These are phyloP conservation scores for Bryoglossum gracile DNA, from an alignment of 495 filamentous ascomycete species.

Conservation along the genomic window DNA sequence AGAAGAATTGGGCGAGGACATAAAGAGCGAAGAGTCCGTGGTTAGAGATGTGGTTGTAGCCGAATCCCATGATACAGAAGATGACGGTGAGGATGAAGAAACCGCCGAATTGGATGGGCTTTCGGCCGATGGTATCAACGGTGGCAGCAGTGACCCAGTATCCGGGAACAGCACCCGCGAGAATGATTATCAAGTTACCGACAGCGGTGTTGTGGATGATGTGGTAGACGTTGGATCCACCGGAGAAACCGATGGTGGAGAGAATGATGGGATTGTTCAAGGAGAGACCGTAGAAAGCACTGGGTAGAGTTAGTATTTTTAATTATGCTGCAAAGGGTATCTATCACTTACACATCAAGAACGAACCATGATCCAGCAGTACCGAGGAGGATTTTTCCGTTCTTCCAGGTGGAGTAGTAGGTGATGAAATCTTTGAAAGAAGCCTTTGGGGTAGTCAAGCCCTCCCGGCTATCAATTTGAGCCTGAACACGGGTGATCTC, in stretches of 20 bases:
- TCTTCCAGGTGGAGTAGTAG: constrained; percentile 59
- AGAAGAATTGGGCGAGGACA: constrained; percentile 74
- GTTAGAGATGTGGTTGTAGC: constrained; percentile 47
- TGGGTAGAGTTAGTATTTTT: not conserved
- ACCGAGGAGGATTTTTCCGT: constrained; percentile 63
- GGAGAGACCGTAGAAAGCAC: constrained; percentile 19
- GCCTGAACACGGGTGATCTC: constrained; percentile 43
- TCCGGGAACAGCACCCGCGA: constrained; percentile 67
- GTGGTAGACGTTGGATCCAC: constrained; percentile 49
- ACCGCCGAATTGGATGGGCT: constrained; percentile 61
- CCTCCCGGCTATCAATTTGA: not conserved
- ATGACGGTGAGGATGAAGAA: constrained; percentile 63
- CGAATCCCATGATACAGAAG: constrained; percentile 68
- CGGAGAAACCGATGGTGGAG: constrained; percentile 59
- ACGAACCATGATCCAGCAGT: constrained; percentile 77
- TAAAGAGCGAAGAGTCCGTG: constrained; percentile 55
- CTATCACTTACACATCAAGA: constrained; percentile 44
- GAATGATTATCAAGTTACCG: constrained; percentile 67
- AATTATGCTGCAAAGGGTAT: not conserved
- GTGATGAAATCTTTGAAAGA: constrained; percentile 55
- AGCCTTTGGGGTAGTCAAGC: constrained; percentile 43
- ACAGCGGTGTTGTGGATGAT: constrained; percentile 61
- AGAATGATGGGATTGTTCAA: constrained; percentile 69
- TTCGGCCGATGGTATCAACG: constrained; percentile 59
- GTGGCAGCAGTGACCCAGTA: constrained; percentile 69